Conservation (phyloP, 768 basidiomycete species). For the Collybiopsis luxurians region DNA sequence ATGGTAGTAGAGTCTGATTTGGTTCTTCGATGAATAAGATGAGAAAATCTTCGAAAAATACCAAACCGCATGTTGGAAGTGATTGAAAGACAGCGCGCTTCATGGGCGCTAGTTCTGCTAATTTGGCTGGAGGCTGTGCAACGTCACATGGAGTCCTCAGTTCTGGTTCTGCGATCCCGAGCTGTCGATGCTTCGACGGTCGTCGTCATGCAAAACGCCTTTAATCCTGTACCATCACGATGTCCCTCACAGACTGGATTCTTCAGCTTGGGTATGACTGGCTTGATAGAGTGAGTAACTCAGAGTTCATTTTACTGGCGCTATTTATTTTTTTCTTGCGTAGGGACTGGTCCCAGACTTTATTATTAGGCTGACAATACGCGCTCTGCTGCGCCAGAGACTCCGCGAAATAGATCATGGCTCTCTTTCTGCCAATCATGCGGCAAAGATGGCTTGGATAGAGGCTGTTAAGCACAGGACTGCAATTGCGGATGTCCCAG, state of each 20-base stretch:
- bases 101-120: neutral
- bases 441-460: constrained; percentile 67
- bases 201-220: too few relatives aligned
- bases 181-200: too few relatives aligned
- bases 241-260: constrained; percentile 16
- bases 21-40: constrained; percentile 7
- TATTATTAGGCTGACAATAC: constrained; percentile 43
- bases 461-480: constrained; percentile 45
- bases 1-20: constrained; percentile 4
- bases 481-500: constrained; percentile 58
- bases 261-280: constrained; percentile 36
- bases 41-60: constrained; percentile 4
- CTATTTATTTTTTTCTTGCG: neutral
- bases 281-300: constrained; percentile 26
- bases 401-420: constrained; percentile 61
- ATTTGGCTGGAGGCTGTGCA: neutral
- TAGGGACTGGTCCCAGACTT: constrained; percentile 66
- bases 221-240: constrained; percentile 1
- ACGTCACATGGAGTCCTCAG: neutral
- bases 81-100: neutral
- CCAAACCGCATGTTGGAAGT: neutral
- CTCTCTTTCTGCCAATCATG: constrained; percentile 57
- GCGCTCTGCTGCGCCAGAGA: constrained; percentile 48
- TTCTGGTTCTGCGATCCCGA: too few relatives aligned
- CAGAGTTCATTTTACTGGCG: neutral